Conservation (phyloP, 2,329 filamentous ascomycete species). For the Immersiporthe knoxdaviesiana region DNA sequence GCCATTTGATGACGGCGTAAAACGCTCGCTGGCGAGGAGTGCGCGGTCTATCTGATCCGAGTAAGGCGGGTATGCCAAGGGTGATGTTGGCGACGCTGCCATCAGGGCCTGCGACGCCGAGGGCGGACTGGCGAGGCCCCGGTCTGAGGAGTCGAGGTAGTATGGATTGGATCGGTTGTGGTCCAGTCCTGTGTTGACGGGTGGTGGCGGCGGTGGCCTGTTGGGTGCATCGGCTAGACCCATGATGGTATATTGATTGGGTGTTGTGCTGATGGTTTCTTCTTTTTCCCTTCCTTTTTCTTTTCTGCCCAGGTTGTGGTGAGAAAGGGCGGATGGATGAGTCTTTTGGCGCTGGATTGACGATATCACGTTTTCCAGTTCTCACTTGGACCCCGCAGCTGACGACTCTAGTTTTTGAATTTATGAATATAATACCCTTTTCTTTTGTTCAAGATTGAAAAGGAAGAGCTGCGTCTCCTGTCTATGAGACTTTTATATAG, state of each 20-base stretch:
- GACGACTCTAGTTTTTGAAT: not conserved
- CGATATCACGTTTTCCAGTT: not conserved
- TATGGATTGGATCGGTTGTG: not conserved
- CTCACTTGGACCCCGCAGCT: not conserved
- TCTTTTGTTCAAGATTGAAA: not conserved
- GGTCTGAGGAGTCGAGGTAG: not conserved
- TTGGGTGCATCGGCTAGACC: not conserved
- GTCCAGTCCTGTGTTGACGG: not conserved
- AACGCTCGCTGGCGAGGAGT: not conserved
- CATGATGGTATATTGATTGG: not conserved
- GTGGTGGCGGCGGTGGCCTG: conserved; percentile 1
- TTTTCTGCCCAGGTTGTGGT: too few relatives aligned
- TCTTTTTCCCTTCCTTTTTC: too few relatives aligned
- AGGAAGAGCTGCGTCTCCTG: not conserved
- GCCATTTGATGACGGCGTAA: not conserved
- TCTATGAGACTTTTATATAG: not conserved
- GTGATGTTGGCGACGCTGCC: conserved; percentile 5
- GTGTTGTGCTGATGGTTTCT: not conserved
- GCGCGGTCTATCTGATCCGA: not conserved
- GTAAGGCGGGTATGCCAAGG: not conserved
- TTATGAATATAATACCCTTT: not conserved
- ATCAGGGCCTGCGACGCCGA: conserved; percentile 7
- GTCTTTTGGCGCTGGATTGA: not conserved
- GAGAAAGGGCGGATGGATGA: too few relatives aligned
- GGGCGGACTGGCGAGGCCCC: conserved; percentile 6